A percentile compares a stretch with the other conserved stretches of the same genome.
Evolutionary conservation across 768 basidiomycete species (phyloP).

Genomic region (Gymnopilus dilepis): DNA sequence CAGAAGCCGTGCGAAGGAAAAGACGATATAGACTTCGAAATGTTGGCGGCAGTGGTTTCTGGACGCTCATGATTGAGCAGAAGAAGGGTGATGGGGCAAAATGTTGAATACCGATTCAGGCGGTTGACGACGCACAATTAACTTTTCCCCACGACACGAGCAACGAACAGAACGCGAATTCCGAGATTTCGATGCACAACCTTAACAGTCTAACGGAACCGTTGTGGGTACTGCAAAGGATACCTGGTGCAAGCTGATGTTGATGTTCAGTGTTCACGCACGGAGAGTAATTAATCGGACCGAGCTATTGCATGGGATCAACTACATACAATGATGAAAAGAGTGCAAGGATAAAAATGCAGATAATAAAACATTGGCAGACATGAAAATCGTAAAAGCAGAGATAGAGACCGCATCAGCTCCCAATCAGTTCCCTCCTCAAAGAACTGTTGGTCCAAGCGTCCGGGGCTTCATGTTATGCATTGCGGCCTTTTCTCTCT

Average conservation of each 20-base stretch:
- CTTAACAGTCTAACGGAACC: no score
- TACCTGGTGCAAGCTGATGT: neutral
- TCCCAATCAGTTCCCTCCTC: conserved; percentile 86
- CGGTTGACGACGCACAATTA: neutral
- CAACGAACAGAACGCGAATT: neutral
- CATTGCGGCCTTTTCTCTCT: conserved; percentile 58
- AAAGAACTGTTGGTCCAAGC: conserved; percentile 93
- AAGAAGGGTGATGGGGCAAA: neutral
- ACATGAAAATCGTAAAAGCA: conserved; percentile 14
- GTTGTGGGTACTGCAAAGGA: no score
- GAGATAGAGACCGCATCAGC: conserved; percentile 58
- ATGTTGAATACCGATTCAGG: neutral
- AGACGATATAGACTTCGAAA: conserved; percentile 68
- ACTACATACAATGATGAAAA: conserved; percentile 1
- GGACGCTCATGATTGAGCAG: conserved; percentile 2
- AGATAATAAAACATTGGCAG: neutral
- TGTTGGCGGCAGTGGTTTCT: conserved; percentile 32
- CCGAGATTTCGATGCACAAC: neutral
- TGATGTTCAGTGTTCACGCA: neutral
- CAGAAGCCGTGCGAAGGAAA: conserved; percentile 58
- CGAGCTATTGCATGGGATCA: neutral
- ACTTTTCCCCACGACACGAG: neutral
- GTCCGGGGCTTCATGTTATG: conserved; percentile 98
- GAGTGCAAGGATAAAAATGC: neutral
- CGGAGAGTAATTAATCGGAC: neutral